A percentile compares a stretch with the other conserved stretches of the same genome.
Evolutionary conservation across 148 eudicot genomes (phyloP).

Genomic region (Heliosperma pusillum): DNA sequence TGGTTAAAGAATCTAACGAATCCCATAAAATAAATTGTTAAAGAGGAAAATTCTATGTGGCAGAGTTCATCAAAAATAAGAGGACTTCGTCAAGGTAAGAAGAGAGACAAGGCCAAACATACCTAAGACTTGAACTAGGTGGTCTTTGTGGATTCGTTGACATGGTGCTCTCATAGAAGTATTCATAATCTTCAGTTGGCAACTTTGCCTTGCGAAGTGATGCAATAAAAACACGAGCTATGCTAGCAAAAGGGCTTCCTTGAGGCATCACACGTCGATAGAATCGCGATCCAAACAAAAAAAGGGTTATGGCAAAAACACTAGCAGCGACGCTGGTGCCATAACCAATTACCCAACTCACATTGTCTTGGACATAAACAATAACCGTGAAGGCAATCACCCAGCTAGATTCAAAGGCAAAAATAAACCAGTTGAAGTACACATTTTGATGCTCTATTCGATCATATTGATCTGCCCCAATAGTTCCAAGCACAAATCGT

Average conservation of each 20-base stretch:
- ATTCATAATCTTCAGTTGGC: slow-evolving; percentile 7
- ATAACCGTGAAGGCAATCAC: slow-evolving; percentile 32
- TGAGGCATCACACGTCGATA: slow-evolving; percentile 24
- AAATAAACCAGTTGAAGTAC: slow-evolving; percentile 44
- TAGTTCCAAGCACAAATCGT: slow-evolving; percentile 33
- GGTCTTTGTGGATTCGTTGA: not conserved
- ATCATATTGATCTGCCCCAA: slow-evolving; percentile 41
- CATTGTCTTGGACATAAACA: slow-evolving; percentile 40
- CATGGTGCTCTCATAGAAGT: not conserved
- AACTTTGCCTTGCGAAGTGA: slow-evolving; percentile 27
- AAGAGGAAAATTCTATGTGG: not conserved
- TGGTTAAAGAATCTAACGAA: slow-evolving; percentile 31
- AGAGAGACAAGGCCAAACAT: not conserved
- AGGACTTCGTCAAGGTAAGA: too few relatives aligned
- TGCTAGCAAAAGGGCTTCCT: slow-evolving; percentile 44
- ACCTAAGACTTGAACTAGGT: slow-evolving; percentile 36
- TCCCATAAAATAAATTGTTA: not conserved
- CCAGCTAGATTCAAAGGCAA: slow-evolving; percentile 24
- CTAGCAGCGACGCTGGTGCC: slow-evolving; percentile 27
- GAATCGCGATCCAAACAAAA: slow-evolving; percentile 33
- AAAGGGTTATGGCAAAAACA: slow-evolving; percentile 30
- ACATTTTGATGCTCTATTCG: slow-evolving; percentile 24
- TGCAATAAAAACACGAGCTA: slow-evolving; percentile 42
- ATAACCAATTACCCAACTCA: slow-evolving; percentile 42
- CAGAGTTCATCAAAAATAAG: not conserved